Evolutionary conservation across 805 yeast species (phyloP), one percentile per base, ranked within the genome.

Genomic region (Metschnikowia lochheadii): DNA sequence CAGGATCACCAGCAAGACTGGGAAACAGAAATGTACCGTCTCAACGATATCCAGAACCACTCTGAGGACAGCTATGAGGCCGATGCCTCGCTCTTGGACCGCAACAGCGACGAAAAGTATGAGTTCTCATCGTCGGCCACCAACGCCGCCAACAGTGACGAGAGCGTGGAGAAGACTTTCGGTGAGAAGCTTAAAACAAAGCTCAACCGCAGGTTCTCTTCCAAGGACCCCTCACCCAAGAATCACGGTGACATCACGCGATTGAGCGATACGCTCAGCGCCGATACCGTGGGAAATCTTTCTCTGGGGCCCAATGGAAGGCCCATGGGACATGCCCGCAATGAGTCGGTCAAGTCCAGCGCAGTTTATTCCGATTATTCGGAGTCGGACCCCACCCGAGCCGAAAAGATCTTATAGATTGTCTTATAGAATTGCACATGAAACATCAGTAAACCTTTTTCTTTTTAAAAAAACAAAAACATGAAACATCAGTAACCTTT

Each of bases 1-100:
- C 57, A 57, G 40, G 60, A 52, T 89, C 88, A 55, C 96, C 88
- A 65, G 80, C 83, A 56, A 79, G 75, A 40, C 78, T 86, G 94
- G 90, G 90, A 85, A 56, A 69, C 75, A 40, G 85, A 85, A 62
- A 79, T 84, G 80, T 75, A 74, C 63, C 72, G 73, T 44, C 65
- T 79, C 56, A 71, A 71, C 49, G 76, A 71, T 23, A 37, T 60
- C 46, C 50, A 45, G 29, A 50, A 51, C 34, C 43, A 47, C 5
- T 44, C 56, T 1, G 44, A 44, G 6, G 35, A 21, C 37, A 37
- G 23, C 36, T 34, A 47, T 17, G 40, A 44, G 32, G 47, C 10
- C n/a, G 50, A 40, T 2, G 39, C 31, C 7, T 40, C 37, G 20
- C 36, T 40, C 10, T 8, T 36, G 1, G 46, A 49, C 13, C 39